phyloP scores from a whole-genome alignment of 495 filamentous ascomycete genomes.

The Amorphotheca resinae region DNA sequence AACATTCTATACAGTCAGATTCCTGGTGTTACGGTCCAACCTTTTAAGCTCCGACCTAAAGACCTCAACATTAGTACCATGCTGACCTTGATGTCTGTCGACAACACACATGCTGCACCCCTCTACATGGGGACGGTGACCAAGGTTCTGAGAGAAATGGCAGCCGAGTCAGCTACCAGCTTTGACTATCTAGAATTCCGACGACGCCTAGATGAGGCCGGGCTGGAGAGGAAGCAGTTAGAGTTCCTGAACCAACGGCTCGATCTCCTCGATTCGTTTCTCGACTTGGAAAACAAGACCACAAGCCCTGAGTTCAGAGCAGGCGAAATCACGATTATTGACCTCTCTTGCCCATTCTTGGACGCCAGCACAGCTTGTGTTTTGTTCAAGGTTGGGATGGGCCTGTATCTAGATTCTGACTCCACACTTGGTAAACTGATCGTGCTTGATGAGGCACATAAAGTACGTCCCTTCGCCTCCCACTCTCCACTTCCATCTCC shows the following conservation, averaged over 20 bases:
- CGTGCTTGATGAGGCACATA: constrained; percentile 21
- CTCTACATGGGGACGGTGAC: constrained; percentile 49
- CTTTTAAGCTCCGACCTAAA: constrained; percentile 40
- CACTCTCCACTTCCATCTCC: not conserved
- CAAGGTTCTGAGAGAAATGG: constrained; percentile 44
- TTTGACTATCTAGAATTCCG: constrained; percentile 30
- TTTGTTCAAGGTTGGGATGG: constrained; percentile 53
- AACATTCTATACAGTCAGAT: constrained; percentile 27
- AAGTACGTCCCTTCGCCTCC: constrained; percentile 18
- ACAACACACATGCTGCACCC: constrained; percentile 32
- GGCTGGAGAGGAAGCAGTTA: constrained; percentile 30
- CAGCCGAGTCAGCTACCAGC: constrained; percentile 29
- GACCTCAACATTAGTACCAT: constrained; percentile 51
- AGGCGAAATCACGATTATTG: constrained; percentile 54
- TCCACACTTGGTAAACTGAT: constrained; percentile 32
- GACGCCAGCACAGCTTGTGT: constrained; percentile 49
- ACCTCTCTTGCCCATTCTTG: constrained; percentile 60
- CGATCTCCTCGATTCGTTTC: constrained; percentile 44
- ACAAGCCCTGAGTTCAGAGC: constrained; percentile 6
- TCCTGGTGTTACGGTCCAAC: constrained; percentile 35
- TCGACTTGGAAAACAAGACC: constrained; percentile 17
- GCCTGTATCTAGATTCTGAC: constrained; percentile 42
- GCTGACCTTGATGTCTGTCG: constrained; percentile 55
- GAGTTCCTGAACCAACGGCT: constrained; percentile 41
- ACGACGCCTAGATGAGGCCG: constrained; percentile 21